A percentile compares a stretch with the other conserved stretches of the same genome.
Conservation (phyloP, 495 filamentous ascomycete genomes). For the Cercophora sp. region DNA sequence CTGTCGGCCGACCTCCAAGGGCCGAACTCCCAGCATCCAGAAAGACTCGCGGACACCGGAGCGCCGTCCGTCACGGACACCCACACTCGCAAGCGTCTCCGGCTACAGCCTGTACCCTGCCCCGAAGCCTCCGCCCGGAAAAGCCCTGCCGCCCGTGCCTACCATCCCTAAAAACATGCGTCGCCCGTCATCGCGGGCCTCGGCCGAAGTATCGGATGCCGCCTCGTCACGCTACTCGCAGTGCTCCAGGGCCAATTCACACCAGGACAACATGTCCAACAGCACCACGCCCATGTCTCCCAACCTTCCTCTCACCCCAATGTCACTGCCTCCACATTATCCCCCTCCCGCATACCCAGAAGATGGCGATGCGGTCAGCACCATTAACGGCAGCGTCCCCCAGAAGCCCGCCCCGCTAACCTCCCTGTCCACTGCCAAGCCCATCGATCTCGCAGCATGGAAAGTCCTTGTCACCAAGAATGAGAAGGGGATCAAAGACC, state of each 20-base stretch:
- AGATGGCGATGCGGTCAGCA: too few relatives aligned
- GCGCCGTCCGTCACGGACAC: conserved; percentile 18
- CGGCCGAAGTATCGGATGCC: conserved; percentile 16
- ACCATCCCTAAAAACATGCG: background rate
- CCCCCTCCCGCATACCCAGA: background rate
- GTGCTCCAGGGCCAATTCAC: conserved; percentile 8
- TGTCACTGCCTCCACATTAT: background rate
- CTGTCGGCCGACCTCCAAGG: background rate
- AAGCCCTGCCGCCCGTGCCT: conserved; percentile 23
- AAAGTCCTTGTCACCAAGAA: conserved; percentile 22
- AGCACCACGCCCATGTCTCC: conserved; percentile 2
- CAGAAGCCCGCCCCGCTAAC: conserved; percentile 3
- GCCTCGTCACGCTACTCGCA: conserved; percentile 19
- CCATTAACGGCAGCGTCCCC: too few relatives aligned
- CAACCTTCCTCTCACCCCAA: conserved; percentile 5
- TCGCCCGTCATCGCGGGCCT: conserved; percentile 13
- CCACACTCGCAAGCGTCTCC: conserved; percentile 3
- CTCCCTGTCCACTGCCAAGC: conserved; percentile 2
- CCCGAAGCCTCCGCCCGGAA: conserved; percentile 17
- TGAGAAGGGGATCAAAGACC: conserved; percentile 27
- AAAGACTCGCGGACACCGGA: conserved; percentile 23
- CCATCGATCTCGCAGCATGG: conserved; percentile 22
- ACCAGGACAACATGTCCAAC: conserved; percentile 9
- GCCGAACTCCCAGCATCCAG: conserved; percentile 3
- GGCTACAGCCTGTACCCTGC: conserved; percentile 27